These are phyloP conservation scores for Debaryomyces tyrocola DNA, from an alignment of 805 yeast genomes.

Conservation along the genomic window DNA sequence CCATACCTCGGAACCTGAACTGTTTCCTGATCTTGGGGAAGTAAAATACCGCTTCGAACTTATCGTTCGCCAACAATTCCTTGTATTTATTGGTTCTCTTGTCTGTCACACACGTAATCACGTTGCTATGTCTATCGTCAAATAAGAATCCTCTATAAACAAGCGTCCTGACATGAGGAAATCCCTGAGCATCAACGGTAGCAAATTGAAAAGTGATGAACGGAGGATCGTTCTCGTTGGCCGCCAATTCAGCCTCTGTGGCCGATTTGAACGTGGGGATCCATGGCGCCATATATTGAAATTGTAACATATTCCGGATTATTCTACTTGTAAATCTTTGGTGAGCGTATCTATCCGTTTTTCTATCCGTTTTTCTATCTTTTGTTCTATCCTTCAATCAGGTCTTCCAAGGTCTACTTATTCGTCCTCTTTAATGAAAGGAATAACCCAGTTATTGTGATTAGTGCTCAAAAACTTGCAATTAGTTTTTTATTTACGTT, in stretches of 20 bases:
- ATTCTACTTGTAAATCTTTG: not conserved
- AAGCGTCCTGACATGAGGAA: constrained; percentile 69
- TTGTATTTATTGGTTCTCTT: constrained; percentile 62
- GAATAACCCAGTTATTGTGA: too few species aligned
- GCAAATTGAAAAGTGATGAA: constrained; percentile 67
- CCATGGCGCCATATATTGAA: constrained; percentile 65
- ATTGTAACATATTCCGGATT: constrained; percentile 21
- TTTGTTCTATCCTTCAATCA: too few species aligned
- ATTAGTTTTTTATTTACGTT: too few species aligned
- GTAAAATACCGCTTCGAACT: constrained; percentile 73
- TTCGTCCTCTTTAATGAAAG: too few species aligned
- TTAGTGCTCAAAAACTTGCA: too few species aligned
- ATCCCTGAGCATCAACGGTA: constrained; percentile 54
- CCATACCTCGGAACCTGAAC: constrained; percentile 69
- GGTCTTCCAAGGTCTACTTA: too few species aligned
- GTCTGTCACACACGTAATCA: constrained; percentile 71
- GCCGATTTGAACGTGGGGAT: constrained; percentile 63
- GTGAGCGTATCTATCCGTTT: not conserved
- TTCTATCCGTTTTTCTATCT: not conserved
- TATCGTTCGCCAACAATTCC: constrained; percentile 51
- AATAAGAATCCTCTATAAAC: constrained; percentile 76
- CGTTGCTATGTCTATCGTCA: constrained; percentile 63
- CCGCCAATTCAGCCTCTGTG: constrained; percentile 42
- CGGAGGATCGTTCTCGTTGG: constrained; percentile 32
- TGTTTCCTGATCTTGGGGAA: constrained; percentile 63